Evolutionary conservation across 768 basidiomycete genomes (phyloP), one percentile per base, ranked within the genome.

Genomic region (Hypholoma fasciculare): DNA sequence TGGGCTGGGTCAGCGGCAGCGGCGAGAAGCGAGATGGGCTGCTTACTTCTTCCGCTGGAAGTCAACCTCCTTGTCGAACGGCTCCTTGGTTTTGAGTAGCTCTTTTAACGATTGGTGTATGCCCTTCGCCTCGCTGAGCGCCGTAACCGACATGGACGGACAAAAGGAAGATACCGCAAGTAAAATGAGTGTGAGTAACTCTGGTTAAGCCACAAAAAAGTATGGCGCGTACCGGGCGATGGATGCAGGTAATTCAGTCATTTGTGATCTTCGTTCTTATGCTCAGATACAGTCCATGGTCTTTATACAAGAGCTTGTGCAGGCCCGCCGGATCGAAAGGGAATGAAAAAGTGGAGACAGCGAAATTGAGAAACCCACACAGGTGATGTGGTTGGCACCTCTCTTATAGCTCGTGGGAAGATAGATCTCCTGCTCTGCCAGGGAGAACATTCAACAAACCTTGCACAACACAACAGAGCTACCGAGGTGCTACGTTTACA

Each of bases 11-110:
- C 59, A 46, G 47, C 49, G 59, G 58, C 64, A 59, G 49, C 19
- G 38, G 37, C 52, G 51, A 57, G 54, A 52, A 60, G 30, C 30
- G 52, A 54, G 54, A 47, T 53, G 54, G 55, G 43, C 54, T 6
- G 76, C 92, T 74, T 72, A 94, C 95, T 86, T 88, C 75, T 92
- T 91, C 66, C 95, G 82, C 70, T 87, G 84, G 63, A 89, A 87
- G 67, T 98, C 95, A 43, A 94, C 85, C 59, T 95, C 91, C 69
- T 81, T 89, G 60, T 91, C 89, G 82, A 88, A 95, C 36, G 93
- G 90, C 51, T 88, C 85, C 59, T 82, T 86, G 39, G 79, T 80
- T 68, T 88, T 89, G 57, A 96, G 80, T 52, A 86, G 71, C 61
- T 88, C 88, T 74, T 91, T 93, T 56, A 96, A 74, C 38, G 79